These are phyloP conservation scores for Hypoxylon sp. DNA, from an alignment of 2,329 filamentous ascomycete genomes.

Conservation along the genomic window DNA sequence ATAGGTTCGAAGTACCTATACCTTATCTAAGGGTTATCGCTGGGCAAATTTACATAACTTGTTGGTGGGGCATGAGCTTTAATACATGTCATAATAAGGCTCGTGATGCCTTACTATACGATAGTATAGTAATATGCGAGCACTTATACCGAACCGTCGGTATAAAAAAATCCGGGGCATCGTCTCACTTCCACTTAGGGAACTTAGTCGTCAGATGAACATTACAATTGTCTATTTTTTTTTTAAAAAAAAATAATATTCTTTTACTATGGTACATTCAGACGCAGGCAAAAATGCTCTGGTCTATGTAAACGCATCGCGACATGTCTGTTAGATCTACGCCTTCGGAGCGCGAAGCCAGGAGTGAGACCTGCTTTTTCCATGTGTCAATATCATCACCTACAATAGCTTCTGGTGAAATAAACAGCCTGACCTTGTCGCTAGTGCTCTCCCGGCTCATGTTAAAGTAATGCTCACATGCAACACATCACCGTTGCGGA, in stretches of 20 bases:
- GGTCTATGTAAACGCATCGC: constrained; percentile 8
- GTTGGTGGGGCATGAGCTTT: background rate
- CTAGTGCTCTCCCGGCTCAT: constrained; percentile 1
- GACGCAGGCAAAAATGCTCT: constrained; percentile 5
- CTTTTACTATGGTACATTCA: constrained; percentile 6
- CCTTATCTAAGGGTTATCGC: constrained; percentile 25
- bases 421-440: constrained; percentile 22
- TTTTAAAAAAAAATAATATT: background rate
- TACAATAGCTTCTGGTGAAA: constrained; percentile 12
- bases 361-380: constrained; percentile 6
- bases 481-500: background rate
- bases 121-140: constrained; percentile 5
- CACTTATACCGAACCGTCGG: background rate
- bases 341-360: background rate
- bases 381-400: constrained; percentile 22
- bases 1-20: constrained; percentile 10
- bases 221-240: background rate
- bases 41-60: background rate
- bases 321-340: constrained; percentile 9
- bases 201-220: background rate
- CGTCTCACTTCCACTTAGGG: background rate
- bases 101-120: background rate
- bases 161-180: background rate
- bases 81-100: background rate
- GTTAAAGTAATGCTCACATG: background rate